Percentiles rank a stretch among this genome's conserved stretches.
Evolutionary conservation across 805 yeast genomes (phyloP).

Genomic region (Saccharomycopsis javanensis): DNA sequence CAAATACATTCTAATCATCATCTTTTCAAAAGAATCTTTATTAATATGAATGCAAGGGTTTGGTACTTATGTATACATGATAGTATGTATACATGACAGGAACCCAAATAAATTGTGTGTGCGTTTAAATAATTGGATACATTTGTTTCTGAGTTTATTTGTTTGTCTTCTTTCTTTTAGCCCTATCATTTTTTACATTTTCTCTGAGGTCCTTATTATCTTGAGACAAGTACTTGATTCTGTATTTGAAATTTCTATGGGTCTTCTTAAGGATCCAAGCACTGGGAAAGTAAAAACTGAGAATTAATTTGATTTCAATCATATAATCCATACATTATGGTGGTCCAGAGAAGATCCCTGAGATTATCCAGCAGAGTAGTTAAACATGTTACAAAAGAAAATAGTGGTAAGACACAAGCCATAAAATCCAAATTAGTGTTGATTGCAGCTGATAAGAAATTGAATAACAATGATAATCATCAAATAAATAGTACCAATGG

Average conservation of each 20-base stretch:
- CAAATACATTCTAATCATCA: too few species aligned
- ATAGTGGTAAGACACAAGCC: background rate
- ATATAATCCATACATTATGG: background rate
- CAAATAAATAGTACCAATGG: background rate
- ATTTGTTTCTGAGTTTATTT: background rate
- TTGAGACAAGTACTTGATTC: background rate
- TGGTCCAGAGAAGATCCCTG: background rate
- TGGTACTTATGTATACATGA: background rate
- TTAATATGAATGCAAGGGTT: background rate
- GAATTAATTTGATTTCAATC: background rate
- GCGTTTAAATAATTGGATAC: too few species aligned
- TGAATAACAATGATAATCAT: background rate
- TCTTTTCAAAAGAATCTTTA: too few species aligned
- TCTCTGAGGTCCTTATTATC: too few species aligned
- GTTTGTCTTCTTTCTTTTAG: background rate
- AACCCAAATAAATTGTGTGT: background rate
- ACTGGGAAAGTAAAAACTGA: background rate
- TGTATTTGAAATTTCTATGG: background rate
- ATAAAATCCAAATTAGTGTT: background rate
- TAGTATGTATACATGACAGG: background rate
- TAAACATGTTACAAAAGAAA: background rate
- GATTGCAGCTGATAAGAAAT: background rate
- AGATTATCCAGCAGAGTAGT: background rate
- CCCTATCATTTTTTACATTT: too few species aligned
- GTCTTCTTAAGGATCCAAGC: background rate